Base-by-base conservation (phyloP, 2,329 filamentous ascomycete species). In the Truncatella angustata region DNA sequence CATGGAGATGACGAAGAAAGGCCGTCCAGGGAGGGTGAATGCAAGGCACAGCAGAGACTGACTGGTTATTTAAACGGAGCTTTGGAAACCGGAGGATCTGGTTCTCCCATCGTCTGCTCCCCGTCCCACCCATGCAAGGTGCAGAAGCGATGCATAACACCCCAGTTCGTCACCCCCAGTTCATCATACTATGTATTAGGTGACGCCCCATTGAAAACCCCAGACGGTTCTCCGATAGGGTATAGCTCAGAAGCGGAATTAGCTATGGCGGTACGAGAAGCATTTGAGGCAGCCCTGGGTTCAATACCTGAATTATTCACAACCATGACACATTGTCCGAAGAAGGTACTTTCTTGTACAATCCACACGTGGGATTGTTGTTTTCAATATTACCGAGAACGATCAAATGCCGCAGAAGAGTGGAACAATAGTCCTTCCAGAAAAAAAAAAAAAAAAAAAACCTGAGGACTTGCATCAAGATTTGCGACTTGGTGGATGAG, bases 31-130 rank as follows among this genome's bases (percentile, higher is more conserved):
- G 28, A 34, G 16, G 37, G 34, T 43, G 40, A 30, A 48, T 54
- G 52, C 53, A 52, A 54, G 49, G 53, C 39, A 54, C 53, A 36
- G 43, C 43, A 51, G 40, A 21, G 49, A 30, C 37, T 34, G 43
- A 39, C 49, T 52, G 49, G 45, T 52, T 54, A 52, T 45, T 52
- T 47, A 42, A 48, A 49, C 18, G 26, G 45, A 32, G 40, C 23
- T 51, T 39, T 30, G 30, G 45, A 52, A 52, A 44, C 37, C 44
- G 53, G 49, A 52, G 37, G 44, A 36, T 40, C 47, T 50, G 47
- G 35, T 36, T 50, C 35, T 50, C 21, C 47, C 35, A 50, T 40
- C 36, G 35, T 42, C 36, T 42, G 35, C 47, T 50, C 47, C 47
- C 30, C 36, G 28, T 42, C 36, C 23, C 47, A 42, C 47, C 47